Evolutionary conservation across 2,329 filamentous ascomycete species (phyloP).

Genomic region (Colletotrichum caudatum): DNA sequence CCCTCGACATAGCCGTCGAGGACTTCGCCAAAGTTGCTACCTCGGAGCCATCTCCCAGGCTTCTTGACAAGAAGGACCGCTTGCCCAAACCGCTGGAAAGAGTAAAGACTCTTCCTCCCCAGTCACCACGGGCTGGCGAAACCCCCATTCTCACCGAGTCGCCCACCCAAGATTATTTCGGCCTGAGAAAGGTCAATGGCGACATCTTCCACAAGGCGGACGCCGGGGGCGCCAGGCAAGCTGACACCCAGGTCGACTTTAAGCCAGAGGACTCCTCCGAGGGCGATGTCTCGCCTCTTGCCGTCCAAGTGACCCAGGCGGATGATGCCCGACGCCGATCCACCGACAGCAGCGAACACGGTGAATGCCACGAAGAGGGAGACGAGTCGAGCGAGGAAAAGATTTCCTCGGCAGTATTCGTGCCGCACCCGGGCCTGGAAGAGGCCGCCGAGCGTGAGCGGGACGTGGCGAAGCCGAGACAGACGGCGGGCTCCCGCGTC

Average conservation of each 20-base stretch:
- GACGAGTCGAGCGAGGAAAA: slow-evolving; percentile 83
- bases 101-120: slow-evolving; percentile 38
- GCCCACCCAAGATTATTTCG: slow-evolving; percentile 42
- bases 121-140: slow-evolving; percentile 36
- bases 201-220: slow-evolving; percentile 43
- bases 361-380: slow-evolving; percentile 59
- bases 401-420: slow-evolving; percentile 86
- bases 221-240: slow-evolving; percentile 12
- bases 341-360: slow-evolving; percentile 53
- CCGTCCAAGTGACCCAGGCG: not conserved
- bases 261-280: slow-evolving; percentile 28
- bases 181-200: slow-evolving; percentile 39
- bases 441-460: slow-evolving; percentile 50
- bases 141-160: slow-evolving; percentile 40
- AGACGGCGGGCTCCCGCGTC: slow-evolving; percentile 31
- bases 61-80: slow-evolving; percentile 43
- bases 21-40: slow-evolving; percentile 34
- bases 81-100: slow-evolving; percentile 32
- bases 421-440: slow-evolving; percentile 76
- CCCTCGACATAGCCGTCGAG: slow-evolving; percentile 40
- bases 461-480: slow-evolving; percentile 46
- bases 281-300: slow-evolving; percentile 28
- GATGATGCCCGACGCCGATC: slow-evolving; percentile 52
- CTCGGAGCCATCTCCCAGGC: slow-evolving; percentile 42
- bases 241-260: slow-evolving; percentile 24